Conservation (phyloP, 345 rosid genomes). For the Hibiscus mutabilis region DNA sequence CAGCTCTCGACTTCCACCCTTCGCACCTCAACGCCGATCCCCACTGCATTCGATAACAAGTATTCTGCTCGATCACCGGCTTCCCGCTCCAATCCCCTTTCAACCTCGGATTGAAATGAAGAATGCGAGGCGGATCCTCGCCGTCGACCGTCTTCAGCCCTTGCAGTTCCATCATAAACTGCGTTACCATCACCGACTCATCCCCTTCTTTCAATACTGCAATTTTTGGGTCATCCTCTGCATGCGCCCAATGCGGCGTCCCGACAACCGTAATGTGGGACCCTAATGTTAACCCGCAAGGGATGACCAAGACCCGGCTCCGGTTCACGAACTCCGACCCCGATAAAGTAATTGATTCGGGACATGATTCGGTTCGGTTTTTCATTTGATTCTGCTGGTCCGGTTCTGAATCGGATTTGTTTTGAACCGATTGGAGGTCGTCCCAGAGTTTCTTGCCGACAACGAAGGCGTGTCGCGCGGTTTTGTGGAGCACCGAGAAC, state of each 20-base stretch:
- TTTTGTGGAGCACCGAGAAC: slow-evolving; percentile 51
- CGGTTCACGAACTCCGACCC: slow-evolving; percentile 44
- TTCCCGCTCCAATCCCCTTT: slow-evolving; percentile 68
- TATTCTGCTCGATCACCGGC: slow-evolving; percentile 68
- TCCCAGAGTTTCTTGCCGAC: slow-evolving; percentile 57
- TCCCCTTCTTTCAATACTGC: slow-evolving; percentile 36
- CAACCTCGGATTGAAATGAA: slow-evolving; percentile 65
- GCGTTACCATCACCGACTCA: slow-evolving; percentile 56
- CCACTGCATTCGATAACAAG: slow-evolving; percentile 77
- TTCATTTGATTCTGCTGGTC: slow-evolving; percentile 6
- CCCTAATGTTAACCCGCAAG: slow-evolving; percentile 56
- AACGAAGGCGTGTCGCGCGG: slow-evolving; percentile 51
- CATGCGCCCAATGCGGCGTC: slow-evolving; percentile 54
- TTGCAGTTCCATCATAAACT: slow-evolving; percentile 77
- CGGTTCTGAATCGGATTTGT: background rate
- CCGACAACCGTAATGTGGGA: slow-evolving; percentile 59
- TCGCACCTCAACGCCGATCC: slow-evolving; percentile 64
- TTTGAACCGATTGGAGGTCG: slow-evolving; percentile 31
- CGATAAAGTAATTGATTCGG: slow-evolving; percentile 41
- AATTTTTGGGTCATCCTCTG: slow-evolving; percentile 44
- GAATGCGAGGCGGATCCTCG: slow-evolving; percentile 66
- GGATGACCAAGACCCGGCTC: slow-evolving; percentile 47
- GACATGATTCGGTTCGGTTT: slow-evolving; percentile 38
- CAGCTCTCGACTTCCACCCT: slow-evolving; percentile 62
- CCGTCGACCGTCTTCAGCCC: slow-evolving; percentile 56